Evolutionary conservation across 1,139 yeast genomes (phyloP), one percentile per base, ranked within the genome.

Genomic region (Kodamaea ohmeri): DNA sequence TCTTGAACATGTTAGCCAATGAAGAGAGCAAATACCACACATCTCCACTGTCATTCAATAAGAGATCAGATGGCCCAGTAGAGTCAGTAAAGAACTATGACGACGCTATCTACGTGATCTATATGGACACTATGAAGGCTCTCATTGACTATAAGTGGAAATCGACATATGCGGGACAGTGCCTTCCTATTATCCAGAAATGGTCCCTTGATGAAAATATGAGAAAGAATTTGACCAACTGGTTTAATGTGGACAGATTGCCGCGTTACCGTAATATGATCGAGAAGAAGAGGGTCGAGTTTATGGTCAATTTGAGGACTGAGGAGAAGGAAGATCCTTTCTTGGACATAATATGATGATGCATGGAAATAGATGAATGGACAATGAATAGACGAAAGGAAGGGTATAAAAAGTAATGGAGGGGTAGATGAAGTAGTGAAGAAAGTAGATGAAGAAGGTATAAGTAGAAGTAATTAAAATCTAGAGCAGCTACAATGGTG

Each of bases 161-260:
- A 18, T 39, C 52, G 4, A 56, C 59, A 6, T 45, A 44, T 25
- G 53, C 59, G 24, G 66, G 65, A 2, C 71, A 65, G 42, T 55
- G 66, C 25, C 46, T 45, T 2, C 65, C 63, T 6, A 50, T 69
- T 28, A 60, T 68, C 16, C 49, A 55, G 6, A 61, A 67, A 51
- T 70, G 75, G 75, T 46, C 64, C n/a, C 45, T 70, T 15, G 61
- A 64, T 42, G 45, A 48, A 2, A 34, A 35, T 12, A 69, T 69
- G 74, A 46, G 42, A 12, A 34, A 40, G 9, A 41, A 47, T 11
- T 46, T 65, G 31, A 41, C 38, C 9, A 30, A 28, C 5, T 63
- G 65, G 61, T 56, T 55, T 32, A 45, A 36, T 18, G 34, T 40
- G 2, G 46, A 52, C 4, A 50, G 56, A 40, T 36, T 53, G 17